phyloP scores from a whole-genome alignment of 1,139 yeast genomes.

The Nadsonia commutata region DNA sequence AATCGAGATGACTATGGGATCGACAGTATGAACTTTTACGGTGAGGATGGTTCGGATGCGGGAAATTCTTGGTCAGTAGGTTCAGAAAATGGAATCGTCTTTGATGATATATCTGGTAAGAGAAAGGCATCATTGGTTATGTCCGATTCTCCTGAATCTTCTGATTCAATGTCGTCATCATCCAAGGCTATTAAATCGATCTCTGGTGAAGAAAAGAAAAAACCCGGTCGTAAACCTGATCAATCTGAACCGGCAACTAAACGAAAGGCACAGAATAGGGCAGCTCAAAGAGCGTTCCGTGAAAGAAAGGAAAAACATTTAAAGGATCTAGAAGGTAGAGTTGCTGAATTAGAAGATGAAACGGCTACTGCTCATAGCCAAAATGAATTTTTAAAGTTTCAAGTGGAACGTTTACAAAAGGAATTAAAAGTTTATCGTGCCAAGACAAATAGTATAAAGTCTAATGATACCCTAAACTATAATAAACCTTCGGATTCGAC shows the following conservation, averaged over 20 bases:
- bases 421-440: conserved; percentile 48
- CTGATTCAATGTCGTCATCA: neutral
- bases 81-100: neutral
- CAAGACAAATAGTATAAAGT: neutral
- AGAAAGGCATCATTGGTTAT: neutral
- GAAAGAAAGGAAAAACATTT: conserved; percentile 84
- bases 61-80: neutral
- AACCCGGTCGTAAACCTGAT: conserved; percentile 61
- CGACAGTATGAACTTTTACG: too few species aligned
- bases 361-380: conserved; percentile 52
- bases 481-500: neutral
- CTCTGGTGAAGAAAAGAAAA: conserved; percentile 11
- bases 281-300: conserved; percentile 93
- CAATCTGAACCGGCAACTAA: conserved; percentile 70
- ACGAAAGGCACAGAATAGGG: conserved; percentile 92
- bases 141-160: neutral
- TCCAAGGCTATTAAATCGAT: neutral
- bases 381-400: conserved; percentile 57
- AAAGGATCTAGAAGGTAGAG: conserved; percentile 75
- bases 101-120: neutral
- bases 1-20: too few species aligned
- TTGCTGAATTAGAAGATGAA: conserved; percentile 52
- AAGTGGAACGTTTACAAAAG: conserved; percentile 56
- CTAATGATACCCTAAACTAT: neutral
- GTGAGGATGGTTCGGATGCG: too few species aligned